These are phyloP conservation scores for Amphicarpaea edgeworthii DNA, from an alignment of 306 rosid species.

Conservation along the genomic window DNA sequence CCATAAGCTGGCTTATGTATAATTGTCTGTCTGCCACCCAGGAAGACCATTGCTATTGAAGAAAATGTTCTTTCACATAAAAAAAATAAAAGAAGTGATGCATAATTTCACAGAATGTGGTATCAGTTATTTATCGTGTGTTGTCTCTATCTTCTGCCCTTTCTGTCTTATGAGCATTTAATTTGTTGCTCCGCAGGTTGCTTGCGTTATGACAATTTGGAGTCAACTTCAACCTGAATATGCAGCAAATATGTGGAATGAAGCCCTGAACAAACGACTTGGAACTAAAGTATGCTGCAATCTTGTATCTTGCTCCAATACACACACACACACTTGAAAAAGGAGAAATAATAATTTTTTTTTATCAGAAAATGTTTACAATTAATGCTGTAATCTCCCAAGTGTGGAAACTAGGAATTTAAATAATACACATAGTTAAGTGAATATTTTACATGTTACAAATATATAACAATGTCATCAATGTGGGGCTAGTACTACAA, in stretches of 20 bases:
- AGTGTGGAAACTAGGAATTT: constrained; percentile 13
- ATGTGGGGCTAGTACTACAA: no score
- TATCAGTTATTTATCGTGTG: not conserved
- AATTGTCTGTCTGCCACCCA: constrained; percentile 14
- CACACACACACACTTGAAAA: not conserved
- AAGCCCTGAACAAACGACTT: constrained; percentile 95
- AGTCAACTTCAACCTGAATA: constrained; percentile 82
- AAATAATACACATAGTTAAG: not conserved
- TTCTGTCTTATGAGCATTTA: constrained; percentile 31
- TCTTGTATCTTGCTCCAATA: constrained; percentile 5
- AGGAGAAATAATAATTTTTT: not conserved
- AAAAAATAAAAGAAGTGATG: not conserved
- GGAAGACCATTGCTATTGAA: constrained; percentile 10
- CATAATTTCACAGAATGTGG: constrained; percentile 17
- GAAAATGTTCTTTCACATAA: constrained; percentile 22
- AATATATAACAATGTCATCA: no score
- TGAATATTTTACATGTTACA: no score
- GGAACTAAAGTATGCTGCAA: constrained; percentile 72
- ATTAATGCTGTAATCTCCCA: not conserved
- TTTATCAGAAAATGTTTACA: not conserved
- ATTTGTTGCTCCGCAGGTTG: constrained; percentile 68
- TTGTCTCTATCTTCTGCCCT: not conserved
- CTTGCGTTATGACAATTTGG: constrained; percentile 98
- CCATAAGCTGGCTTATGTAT: constrained; percentile 13
- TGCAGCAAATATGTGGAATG: constrained; percentile 97